phyloP scores from a whole-genome alignment of 2,329 filamentous ascomycete species.

The Fusarium pseudoanthophilum region DNA sequence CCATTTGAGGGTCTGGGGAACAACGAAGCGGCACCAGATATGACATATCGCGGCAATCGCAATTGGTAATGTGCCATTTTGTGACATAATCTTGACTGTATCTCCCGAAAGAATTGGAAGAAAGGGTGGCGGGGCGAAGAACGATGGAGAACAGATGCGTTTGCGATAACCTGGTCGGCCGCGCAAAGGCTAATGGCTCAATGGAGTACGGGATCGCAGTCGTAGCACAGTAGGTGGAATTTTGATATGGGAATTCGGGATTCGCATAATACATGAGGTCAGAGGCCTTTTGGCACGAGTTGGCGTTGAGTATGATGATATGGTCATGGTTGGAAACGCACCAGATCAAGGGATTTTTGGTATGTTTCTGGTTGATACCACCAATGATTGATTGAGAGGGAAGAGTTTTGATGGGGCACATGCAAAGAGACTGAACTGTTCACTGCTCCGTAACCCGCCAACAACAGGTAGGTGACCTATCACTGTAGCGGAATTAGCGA shows the following conservation, averaged over 20 bases:
- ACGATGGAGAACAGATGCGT: background rate
- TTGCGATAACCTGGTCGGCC: background rate
- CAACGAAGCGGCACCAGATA: constrained; percentile 12
- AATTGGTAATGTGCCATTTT: constrained; percentile 22
- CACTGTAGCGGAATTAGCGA: constrained; percentile 43
- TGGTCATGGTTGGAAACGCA: constrained; percentile 38
- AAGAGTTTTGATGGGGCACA: constrained; percentile 13
- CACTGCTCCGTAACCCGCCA: constrained; percentile 1
- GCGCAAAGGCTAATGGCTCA: background rate
- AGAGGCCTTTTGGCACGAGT: constrained; percentile 20
- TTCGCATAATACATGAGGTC: constrained; percentile 18
- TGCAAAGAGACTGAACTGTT: constrained; percentile 11
- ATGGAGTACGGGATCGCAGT: constrained; percentile 3
- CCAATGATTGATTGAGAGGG: background rate
- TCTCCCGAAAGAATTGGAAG: background rate
- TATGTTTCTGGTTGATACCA: constrained; percentile 31
- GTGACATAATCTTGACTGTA: background rate
- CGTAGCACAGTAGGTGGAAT: background rate
- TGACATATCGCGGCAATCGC: constrained; percentile 20
- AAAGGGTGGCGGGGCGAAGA: background rate
- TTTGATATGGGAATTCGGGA: constrained; percentile 3
- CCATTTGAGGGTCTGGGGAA: constrained; percentile 8
- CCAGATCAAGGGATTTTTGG: constrained; percentile 14
- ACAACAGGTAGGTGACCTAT: constrained; percentile 29
- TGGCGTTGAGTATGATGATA: constrained; percentile 35